Conservation (phyloP, 1,284 basidiomycete genomes). For the Tilletia walkeri region DNA sequence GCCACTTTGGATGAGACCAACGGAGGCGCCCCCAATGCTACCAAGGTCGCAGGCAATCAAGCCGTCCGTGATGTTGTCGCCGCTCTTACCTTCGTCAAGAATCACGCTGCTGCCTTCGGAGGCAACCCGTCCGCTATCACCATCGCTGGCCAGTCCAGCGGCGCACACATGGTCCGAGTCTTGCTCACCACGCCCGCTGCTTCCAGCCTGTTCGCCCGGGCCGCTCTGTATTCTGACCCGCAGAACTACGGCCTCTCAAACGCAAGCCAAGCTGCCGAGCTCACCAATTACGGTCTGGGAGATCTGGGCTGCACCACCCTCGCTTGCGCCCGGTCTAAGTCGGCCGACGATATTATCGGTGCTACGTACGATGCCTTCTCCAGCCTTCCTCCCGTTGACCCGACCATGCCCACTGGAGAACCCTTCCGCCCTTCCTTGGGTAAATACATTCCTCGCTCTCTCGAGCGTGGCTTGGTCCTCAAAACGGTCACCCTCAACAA, state of each 20-base stretch:
- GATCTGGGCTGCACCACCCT: conserved; percentile 33
- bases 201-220: conserved; percentile 41
- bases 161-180: conserved; percentile 73
- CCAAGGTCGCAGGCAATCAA: conserved; percentile 42
- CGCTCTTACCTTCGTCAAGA: conserved; percentile 62
- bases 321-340: conserved; percentile 28
- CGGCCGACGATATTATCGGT: conserved; percentile 27
- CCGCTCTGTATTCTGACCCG: conserved; percentile 40
- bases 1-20: conserved; percentile 28
- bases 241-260: conserved; percentile 32
- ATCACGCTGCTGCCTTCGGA: conserved; percentile 64
- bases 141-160: conserved; percentile 81
- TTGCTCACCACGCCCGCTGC: conserved; percentile 50
- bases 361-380: conserved; percentile 24
- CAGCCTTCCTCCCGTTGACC: conserved; percentile 22
- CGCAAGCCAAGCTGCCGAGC: conserved; percentile 18
- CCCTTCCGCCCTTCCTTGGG: conserved; percentile 38
- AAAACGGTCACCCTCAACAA: conserved; percentile 16
- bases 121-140: conserved; percentile 68
- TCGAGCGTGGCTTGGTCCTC: neutral
- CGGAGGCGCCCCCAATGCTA: neutral
- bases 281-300: conserved; percentile 28
- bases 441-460: conserved; percentile 23
- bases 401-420: conserved; percentile 27
- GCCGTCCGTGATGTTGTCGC: conserved; percentile 42